Evolutionary conservation across 495 filamentous ascomycete genomes (phyloP).

Genomic region (Aspergillus affinis): DNA sequence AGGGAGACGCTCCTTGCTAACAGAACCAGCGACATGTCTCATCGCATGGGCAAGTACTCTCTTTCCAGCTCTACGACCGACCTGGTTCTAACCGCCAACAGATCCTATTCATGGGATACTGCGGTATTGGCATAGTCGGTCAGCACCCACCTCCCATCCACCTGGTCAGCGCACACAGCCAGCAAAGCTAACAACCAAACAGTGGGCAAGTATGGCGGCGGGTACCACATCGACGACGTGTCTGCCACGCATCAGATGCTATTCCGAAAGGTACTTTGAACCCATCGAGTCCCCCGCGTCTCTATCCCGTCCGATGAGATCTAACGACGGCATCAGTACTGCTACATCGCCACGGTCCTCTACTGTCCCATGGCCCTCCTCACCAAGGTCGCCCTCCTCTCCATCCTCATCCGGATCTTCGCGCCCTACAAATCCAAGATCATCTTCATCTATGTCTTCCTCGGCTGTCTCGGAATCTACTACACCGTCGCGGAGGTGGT

Average conservation of each 20-base stretch:
- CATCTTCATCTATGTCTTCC: slow-evolving; percentile 44
- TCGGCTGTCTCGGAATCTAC: slow-evolving; percentile 40
- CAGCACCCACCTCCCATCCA: slow-evolving; percentile 9
- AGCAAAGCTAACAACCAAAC: slow-evolving; percentile 5
- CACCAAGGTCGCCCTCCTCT: slow-evolving; percentile 47
- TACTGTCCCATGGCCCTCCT: slow-evolving; percentile 51
- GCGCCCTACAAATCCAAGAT: slow-evolving; percentile 39
- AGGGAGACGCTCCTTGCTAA: neutral
- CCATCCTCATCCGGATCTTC: slow-evolving; percentile 50
- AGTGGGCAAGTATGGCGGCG: slow-evolving; percentile 43
- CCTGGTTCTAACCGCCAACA: slow-evolving; percentile 10
- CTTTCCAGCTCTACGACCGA: neutral
- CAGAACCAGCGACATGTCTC: slow-evolving; percentile 28
- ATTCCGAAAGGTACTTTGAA: slow-evolving; percentile 32
- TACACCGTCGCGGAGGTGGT: slow-evolving; percentile 34
- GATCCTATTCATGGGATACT: slow-evolving; percentile 41
- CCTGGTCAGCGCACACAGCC: neutral
- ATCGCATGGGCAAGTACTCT: slow-evolving; percentile 35
- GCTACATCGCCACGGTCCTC: slow-evolving; percentile 43
- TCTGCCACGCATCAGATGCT: slow-evolving; percentile 14
- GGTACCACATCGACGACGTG: slow-evolving; percentile 33
- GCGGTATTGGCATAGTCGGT: slow-evolving; percentile 36
- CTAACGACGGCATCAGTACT: slow-evolving; percentile 19
- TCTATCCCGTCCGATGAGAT: neutral
- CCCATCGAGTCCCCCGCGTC: neutral